Percentiles rank a stretch among this genome's conserved stretches.
Evolutionary conservation across 129 eudicot genomes (phyloP).

Genomic region (Chrysanthemum seticuspe): DNA sequence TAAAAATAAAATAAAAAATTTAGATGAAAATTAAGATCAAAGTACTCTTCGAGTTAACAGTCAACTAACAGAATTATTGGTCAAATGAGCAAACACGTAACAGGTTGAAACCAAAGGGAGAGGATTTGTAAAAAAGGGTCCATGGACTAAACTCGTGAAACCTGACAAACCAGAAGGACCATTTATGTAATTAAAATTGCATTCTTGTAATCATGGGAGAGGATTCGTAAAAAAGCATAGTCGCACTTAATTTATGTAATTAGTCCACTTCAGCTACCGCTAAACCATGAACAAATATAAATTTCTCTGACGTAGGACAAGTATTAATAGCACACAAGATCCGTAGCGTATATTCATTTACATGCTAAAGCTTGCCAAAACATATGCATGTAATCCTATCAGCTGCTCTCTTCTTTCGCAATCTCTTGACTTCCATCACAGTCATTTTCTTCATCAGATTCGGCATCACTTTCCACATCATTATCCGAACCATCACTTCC

Average conservation of each 20-base stretch:
- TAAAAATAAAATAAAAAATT: too few relatives aligned
- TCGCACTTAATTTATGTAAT: slow-evolving; percentile 1
- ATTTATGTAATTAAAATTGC: too few relatives aligned
- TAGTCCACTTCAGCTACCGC: neutral
- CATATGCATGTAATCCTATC: too few relatives aligned
- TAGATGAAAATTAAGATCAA: too few relatives aligned
- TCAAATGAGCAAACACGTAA: too few relatives aligned
- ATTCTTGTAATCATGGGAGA: neutral
- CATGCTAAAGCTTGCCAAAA: neutral
- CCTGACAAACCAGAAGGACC: too few relatives aligned
- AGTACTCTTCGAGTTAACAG: too few relatives aligned
- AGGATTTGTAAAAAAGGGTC: too few relatives aligned
- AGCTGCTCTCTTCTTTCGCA: neutral
- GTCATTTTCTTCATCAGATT: slow-evolving; percentile 42
- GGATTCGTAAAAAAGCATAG: too few relatives aligned
- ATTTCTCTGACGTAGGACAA: neutral
- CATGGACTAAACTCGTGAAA: too few relatives aligned
- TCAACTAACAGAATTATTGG: too few relatives aligned
- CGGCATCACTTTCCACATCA: slow-evolving; percentile 37
- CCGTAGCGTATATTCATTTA: neutral
- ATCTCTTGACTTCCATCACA: slow-evolving; percentile 21
- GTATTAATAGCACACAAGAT: neutral
- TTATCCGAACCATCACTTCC: slow-evolving; percentile 29
- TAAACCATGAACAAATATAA: neutral
- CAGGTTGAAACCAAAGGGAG: too few relatives aligned